Evolutionary conservation across 1,284 basidiomycete species (phyloP).

Genomic region (Marasmius tenuissimus): DNA sequence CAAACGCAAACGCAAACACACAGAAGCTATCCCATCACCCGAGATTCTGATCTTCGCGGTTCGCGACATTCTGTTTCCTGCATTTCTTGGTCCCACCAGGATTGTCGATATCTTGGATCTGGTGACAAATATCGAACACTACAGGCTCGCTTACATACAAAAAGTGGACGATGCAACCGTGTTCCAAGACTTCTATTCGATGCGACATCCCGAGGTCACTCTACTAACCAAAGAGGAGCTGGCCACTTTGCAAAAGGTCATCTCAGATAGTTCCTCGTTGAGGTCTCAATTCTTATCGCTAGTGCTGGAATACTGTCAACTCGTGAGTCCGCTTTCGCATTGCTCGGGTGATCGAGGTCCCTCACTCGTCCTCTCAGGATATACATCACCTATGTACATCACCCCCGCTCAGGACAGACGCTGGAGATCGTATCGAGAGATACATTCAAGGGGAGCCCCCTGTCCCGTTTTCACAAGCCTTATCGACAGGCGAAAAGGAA

Average conservation of each 20-base stretch:
- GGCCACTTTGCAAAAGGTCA: not conserved
- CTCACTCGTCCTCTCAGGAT: conserved; percentile 27
- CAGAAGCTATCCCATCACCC: conserved; percentile 26
- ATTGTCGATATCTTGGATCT: conserved; percentile 42
- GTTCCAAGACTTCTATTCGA: conserved; percentile 34
- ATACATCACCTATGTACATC: conserved; percentile 36
- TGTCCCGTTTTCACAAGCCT: conserved; percentile 28
- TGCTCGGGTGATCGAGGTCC: not conserved
- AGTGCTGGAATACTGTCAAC: not conserved
- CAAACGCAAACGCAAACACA: conserved; percentile 1
- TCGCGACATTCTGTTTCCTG: conserved; percentile 36
- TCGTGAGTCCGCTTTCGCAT: not conserved
- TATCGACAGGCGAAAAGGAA: conserved; percentile 28
- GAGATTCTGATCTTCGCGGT: conserved; percentile 35
- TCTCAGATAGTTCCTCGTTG: not conserved
- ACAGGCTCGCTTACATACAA: conserved; percentile 31
- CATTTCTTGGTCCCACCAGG: conserved; percentile 27
- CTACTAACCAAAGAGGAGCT: not conserved
- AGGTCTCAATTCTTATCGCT: not conserved
- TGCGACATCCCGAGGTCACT: not conserved
- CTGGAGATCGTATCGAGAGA: conserved; percentile 39
- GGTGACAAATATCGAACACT: conserved; percentile 39
- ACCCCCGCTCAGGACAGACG: conserved; percentile 27
- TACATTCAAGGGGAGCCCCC: conserved; percentile 33
- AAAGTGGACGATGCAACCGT: conserved; percentile 30